Evolutionary conservation across 2,329 filamentous ascomycete genomes (phyloP).

Genomic region (Aspergillus bombycis): DNA sequence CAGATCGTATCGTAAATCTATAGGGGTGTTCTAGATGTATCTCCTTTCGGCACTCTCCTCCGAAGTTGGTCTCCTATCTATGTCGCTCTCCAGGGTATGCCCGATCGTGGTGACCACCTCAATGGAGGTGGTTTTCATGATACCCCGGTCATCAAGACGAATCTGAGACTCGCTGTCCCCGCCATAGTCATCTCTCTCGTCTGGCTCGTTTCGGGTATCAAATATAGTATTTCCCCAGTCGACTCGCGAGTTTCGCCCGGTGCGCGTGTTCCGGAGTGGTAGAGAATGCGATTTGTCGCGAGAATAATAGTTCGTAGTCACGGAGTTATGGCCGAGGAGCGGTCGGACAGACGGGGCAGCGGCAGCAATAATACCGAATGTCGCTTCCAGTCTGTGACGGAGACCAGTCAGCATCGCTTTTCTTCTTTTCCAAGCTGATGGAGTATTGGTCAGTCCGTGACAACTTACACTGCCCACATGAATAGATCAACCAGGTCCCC

Average conservation of each 20-base stretch:
- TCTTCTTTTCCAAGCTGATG: background rate
- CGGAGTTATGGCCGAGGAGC: constrained; percentile 7
- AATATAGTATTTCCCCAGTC: background rate
- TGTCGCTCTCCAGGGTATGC: background rate
- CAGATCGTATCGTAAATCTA: background rate
- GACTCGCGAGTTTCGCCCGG: background rate
- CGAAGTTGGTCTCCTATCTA: background rate
- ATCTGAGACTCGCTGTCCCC: constrained; percentile 5
- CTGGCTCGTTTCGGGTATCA: constrained; percentile 1
- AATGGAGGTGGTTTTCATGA: constrained; percentile 6
- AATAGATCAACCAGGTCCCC: constrained; percentile 10
- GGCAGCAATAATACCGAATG: constrained; percentile 6
- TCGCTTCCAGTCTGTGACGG: background rate
- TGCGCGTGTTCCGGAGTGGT: constrained; percentile 2
- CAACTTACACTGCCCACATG: constrained; percentile 9
- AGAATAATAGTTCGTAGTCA: constrained; percentile 7
- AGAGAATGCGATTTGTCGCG: constrained; percentile 7
- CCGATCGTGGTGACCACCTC: constrained; percentile 3
- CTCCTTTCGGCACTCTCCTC: background rate
- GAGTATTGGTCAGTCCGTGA: background rate
- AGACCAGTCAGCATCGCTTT: background rate
- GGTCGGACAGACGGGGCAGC: constrained; percentile 8
- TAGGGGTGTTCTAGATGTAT: background rate
- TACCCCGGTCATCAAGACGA: background rate
- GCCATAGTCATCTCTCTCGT: background rate